These are phyloP conservation scores for Sanghuangporus baumii DNA, from an alignment of 1,284 basidiomycete species.

Conservation along the genomic window DNA sequence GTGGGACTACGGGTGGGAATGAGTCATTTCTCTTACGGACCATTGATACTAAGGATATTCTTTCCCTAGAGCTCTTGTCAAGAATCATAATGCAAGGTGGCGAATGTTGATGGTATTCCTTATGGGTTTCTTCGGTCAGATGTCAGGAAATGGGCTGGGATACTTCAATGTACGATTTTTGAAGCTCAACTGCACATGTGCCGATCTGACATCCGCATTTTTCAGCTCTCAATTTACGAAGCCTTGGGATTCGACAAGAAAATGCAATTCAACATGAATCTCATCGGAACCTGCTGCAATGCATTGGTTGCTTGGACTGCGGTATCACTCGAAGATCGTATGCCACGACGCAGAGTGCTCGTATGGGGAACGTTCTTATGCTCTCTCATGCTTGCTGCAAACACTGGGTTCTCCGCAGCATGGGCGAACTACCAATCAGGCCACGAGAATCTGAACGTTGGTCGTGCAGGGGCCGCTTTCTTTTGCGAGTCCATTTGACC, in stretches of 20 bases:
- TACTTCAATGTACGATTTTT: conserved; percentile 13
- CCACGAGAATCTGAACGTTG: conserved; percentile 24
- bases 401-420: conserved; percentile 24
- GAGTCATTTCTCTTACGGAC: conserved; percentile 1
- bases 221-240: conserved; percentile 18
- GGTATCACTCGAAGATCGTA: conserved; percentile 14
- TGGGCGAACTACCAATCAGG: conserved; percentile 22
- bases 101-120: conserved; percentile 24
- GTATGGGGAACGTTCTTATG: conserved; percentile 2
- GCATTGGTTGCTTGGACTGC: conserved; percentile 13
- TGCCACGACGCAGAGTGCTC: conserved; percentile 16
- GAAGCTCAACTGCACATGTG: neutral
- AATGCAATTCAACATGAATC: conserved; percentile 34
- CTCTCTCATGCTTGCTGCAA: conserved; percentile 24
- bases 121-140: conserved; percentile 26
- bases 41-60: conserved; percentile 11
- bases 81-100: conserved; percentile 22
- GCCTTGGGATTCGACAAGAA: conserved; percentile 15
- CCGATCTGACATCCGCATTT: neutral
- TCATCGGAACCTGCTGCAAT: conserved; percentile 22
- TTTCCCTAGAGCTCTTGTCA: conserved; percentile 9
- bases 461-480: conserved; percentile 24
- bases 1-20: conserved; percentile 32
- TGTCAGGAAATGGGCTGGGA: conserved; percentile 13
- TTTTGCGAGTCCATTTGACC: neutral